Conservation (phyloP, 129 eudicot species). For the Tagetes patula region DNA sequence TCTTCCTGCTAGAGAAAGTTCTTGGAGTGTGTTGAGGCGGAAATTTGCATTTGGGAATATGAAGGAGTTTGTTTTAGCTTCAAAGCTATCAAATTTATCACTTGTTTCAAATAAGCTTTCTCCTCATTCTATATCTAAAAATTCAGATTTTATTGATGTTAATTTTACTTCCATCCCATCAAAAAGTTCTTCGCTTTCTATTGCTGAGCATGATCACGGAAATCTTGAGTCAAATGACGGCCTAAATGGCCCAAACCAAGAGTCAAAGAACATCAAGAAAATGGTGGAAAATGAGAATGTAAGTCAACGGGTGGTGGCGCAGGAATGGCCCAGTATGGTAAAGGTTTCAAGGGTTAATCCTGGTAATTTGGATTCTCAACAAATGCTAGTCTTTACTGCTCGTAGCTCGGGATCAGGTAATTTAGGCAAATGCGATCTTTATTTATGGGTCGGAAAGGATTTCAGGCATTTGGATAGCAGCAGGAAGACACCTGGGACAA, state of each 20-base stretch:
- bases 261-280: conserved; percentile 8
- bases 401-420: conserved; percentile 32
- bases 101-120: conserved; percentile 46
- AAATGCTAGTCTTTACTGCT: conserved; percentile 38
- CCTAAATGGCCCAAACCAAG: conserved; percentile 19
- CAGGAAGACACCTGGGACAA: conserved; percentile 7
- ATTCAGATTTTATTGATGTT: conserved; percentile 58
- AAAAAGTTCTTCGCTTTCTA: conserved; percentile 26
- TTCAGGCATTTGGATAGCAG: conserved; percentile 26
- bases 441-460: conserved; percentile 58
- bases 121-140: conserved; percentile 54
- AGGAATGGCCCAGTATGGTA: conserved; percentile 58
- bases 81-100: conserved; percentile 55
- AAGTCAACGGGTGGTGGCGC: conserved; percentile 39
- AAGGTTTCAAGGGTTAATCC: conserved; percentile 33
- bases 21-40: conserved; percentile 68
- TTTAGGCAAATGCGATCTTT: conserved; percentile 29
- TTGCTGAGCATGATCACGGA: conserved; percentile 49
- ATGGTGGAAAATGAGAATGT: conserved; percentile 10
- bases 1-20: conserved; percentile 76
- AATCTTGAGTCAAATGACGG: conserved; percentile 12
- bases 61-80: conserved; percentile 67
- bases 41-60: conserved; percentile 59
- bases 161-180: conserved; percentile 45
- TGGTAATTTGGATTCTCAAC: conserved; percentile 43